Base-by-base conservation (phyloP, 495 filamentous ascomycete species). In the Tuber borchii region DNA sequence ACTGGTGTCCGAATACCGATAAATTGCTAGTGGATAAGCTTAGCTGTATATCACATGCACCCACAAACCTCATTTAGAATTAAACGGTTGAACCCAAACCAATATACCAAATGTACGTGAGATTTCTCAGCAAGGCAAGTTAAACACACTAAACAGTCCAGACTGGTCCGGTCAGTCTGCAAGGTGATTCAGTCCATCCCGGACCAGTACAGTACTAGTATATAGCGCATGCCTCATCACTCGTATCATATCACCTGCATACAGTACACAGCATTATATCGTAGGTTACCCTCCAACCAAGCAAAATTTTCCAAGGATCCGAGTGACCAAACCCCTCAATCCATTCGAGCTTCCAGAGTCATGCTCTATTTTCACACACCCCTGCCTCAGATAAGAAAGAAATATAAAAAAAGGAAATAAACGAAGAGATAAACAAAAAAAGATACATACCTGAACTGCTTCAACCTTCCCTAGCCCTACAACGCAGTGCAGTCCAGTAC, bases 21-120 rank as follows among this genome's bases (percentile, higher is more conserved):
- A 71, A 61, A 56, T 73, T 72, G 65, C 34, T 31, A 7, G 56
- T 22, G n/a, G 56, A 61, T 61, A 61, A 61, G 56, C 56, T 61
- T 31, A 56, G 48, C 3, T n/a, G 20, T 56, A 56, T 20, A 1
- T 8, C 20, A 1, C 48, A 12, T 20, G 45, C 46, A 46, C 6
- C 45, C 19, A 48, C 19, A 48, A 48, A 48, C 20, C 19, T 48
- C 22, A 56, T 10, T 20, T 9, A 48, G 48, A 5, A 48, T 6
- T 22, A 2, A 48, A 48, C 8, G 20, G 22, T 56, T 20, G 8
- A 22, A 48, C 6, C 45, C 45, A 7, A 22, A 48, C 48, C 48
- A n/a, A 12, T 56, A 56, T 56, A 56, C 48, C 48, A 56, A 56
- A 56, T 8, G 48, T 56, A 56, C 48, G 48, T 56, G 22, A 56